phyloP scores from a whole-genome alignment of 148 eudicot species.

The Chenopodium suecicum region DNA sequence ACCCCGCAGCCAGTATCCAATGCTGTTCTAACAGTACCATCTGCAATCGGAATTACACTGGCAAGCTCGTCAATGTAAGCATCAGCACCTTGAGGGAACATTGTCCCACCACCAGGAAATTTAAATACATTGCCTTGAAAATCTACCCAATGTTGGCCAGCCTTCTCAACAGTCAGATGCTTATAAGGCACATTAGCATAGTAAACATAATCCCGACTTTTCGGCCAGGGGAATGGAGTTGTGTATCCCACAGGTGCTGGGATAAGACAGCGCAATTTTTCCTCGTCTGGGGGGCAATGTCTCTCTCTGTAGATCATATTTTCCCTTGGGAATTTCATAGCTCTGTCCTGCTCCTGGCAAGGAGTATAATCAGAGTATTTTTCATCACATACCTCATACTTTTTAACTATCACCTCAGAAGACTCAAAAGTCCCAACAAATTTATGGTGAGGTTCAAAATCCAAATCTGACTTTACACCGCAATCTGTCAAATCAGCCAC shows the following conservation, averaged over 20 bases:
- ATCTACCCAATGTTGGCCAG: slow-evolving; percentile 81
- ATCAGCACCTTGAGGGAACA: slow-evolving; percentile 93
- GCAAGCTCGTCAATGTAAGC: slow-evolving; percentile 84
- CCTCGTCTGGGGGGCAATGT: slow-evolving; percentile 69
- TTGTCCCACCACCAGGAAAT: slow-evolving; percentile 92
- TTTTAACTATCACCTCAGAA: slow-evolving; percentile 48
- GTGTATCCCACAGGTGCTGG: slow-evolving; percentile 87
- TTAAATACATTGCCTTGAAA: slow-evolving; percentile 72
- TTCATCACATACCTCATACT: slow-evolving; percentile 50
- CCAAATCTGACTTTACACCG: slow-evolving; percentile 27
- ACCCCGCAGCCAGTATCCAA: slow-evolving; percentile 89
- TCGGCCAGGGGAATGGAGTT: slow-evolving; percentile 82
- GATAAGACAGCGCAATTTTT: slow-evolving; percentile 71
- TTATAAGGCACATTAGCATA: slow-evolving; percentile 89
- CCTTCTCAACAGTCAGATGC: slow-evolving; percentile 74
- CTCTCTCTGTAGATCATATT: slow-evolving; percentile 80
- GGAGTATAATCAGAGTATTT: slow-evolving; percentile 75
- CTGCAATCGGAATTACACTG: slow-evolving; percentile 68
- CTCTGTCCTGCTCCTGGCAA: slow-evolving; percentile 81
- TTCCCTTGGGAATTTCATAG: slow-evolving; percentile 82
- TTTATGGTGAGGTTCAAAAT: slow-evolving; percentile 61
- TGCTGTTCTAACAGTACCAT: slow-evolving; percentile 74
- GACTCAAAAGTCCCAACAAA: slow-evolving; percentile 33
- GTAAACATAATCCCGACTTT: slow-evolving; percentile 74
- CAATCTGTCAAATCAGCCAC: slow-evolving; percentile 41